Evolutionary conservation across 2,329 filamentous ascomycete species (phyloP), one percentile per base, ranked within the genome.

Genomic region (Westerdykella aurantiaca): DNA sequence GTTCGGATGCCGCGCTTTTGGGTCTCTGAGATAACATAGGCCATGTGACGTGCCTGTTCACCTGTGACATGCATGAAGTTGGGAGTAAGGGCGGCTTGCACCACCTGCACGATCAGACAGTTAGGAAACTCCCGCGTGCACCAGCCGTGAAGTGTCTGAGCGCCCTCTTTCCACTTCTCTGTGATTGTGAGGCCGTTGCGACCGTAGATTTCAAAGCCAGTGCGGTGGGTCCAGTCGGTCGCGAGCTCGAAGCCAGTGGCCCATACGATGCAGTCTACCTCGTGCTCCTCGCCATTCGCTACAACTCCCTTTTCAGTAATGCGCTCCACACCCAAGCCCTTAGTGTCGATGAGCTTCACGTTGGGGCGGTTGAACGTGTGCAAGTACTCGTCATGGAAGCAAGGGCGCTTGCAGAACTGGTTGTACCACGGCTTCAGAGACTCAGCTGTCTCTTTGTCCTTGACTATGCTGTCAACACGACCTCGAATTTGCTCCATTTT

Each of bases 361-460:
- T 81, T 75, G 0, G 70, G 61, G 23, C 56, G 57, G 61, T 85
- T 85, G 71, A 84, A 85, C 0, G 74, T 52, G 2, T 69, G 55
- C 0, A 84, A 71, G 52, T 81, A 83, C 5, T 74, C 70, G 52
- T 83, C 78, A 60, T 79, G 78, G 61, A 82, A 83, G 34, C 69
- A 74, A 0, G 81, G 80, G 0, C 81, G 73, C 59, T 85, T 85
- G 68, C 81, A 85, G 73, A 76, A 82, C 0, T 64, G 63, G 0
- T 76, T 72, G 54, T 83, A 85, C 76, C 77, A 82, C 0, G 79
- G 68, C 55, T 80, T 78, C 6, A 83, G 69, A 2, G 62, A 69
- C 22, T 71, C 69, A 0, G 80, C 80, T 0, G 73, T 78, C 1
- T 58, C 61, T 10, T 61, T 60, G 50, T 83, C 72, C 31, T 72